A percentile compares a stretch with the other conserved stretches of the same genome.
phyloP scores from a whole-genome alignment of 2,329 filamentous ascomycete species.

The Aspergillus ustus region DNA sequence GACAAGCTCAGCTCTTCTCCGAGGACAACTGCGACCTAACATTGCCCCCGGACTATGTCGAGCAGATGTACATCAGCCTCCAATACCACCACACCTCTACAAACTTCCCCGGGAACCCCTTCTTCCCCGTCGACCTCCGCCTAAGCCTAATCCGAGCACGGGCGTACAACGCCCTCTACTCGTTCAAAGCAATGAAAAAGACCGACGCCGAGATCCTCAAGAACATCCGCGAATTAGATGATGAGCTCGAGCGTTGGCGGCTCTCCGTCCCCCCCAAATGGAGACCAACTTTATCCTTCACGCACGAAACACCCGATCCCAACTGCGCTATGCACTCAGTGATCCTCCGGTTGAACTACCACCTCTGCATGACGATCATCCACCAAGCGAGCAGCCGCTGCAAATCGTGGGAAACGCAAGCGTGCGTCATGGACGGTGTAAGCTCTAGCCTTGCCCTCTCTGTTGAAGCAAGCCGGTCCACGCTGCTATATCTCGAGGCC shows the following conservation, averaged over 20 bases:
- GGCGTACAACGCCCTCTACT: slow-evolving; percentile 56
- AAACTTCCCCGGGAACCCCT: slow-evolving; percentile 32
- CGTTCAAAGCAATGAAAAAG: slow-evolving; percentile 53
- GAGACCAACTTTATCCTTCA: slow-evolving; percentile 55
- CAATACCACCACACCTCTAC: slow-evolving; percentile 25
- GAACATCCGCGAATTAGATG: slow-evolving; percentile 61
- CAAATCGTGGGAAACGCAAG: slow-evolving; percentile 45
- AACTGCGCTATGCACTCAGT: slow-evolving; percentile 54
- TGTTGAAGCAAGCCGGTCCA: slow-evolving; percentile 61
- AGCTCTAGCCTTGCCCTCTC: slow-evolving; percentile 59
- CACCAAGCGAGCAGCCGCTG: slow-evolving; percentile 61
- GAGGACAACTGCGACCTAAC: slow-evolving; percentile 60
- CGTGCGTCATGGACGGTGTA: slow-evolving; percentile 50
- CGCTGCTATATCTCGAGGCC: slow-evolving; percentile 54
- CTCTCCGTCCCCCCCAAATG: slow-evolving; percentile 51
- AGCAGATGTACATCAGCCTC: slow-evolving; percentile 32
- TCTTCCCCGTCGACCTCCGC: slow-evolving; percentile 55
- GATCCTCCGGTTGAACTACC: slow-evolving; percentile 59
- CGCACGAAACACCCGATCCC: slow-evolving; percentile 34
- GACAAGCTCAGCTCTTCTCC: slow-evolving; percentile 56
- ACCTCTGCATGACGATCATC: slow-evolving; percentile 60
- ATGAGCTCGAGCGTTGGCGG: slow-evolving; percentile 61
- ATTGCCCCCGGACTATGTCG: slow-evolving; percentile 50
- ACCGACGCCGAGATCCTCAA: slow-evolving; percentile 60
- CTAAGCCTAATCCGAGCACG: slow-evolving; percentile 59